Conservation (phyloP, 345 rosid species). For the Populus deltoides region DNA sequence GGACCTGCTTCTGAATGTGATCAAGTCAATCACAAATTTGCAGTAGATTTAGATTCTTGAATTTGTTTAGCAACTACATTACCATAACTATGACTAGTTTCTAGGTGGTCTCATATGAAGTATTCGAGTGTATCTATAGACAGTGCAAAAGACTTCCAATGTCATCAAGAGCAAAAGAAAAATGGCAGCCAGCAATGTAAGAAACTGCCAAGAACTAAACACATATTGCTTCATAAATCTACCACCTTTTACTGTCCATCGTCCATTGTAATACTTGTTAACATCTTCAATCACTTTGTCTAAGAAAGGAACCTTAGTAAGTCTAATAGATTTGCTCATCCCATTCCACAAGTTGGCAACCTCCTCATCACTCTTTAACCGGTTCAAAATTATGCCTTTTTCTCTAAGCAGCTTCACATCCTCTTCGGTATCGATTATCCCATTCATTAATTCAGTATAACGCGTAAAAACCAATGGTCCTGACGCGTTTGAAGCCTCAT, state of each 20-base stretch:
- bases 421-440: background rate
- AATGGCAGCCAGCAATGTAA: background rate
- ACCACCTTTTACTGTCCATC: background rate
- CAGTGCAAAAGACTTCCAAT: too few species aligned
- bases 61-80: too few species aligned
- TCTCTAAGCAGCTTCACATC: background rate
- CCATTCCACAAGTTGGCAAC: background rate
- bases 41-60: too few species aligned
- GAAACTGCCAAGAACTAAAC: background rate
- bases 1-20: too few species aligned
- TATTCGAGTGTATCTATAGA: too few species aligned
- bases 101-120: too few species aligned
- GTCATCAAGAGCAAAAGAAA: background rate
- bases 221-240: background rate
- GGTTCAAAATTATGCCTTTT: background rate
- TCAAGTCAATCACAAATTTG: too few species aligned
- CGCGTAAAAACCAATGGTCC: background rate
- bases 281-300: background rate
- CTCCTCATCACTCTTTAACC: background rate
- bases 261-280: background rate
- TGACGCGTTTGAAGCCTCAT: background rate
- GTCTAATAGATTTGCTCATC: background rate
- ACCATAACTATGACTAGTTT: too few species aligned
- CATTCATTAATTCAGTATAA: background rate
- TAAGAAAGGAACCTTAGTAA: background rate